Evolutionary conservation across 1,139 yeast species (phyloP).

Genomic region (Taphrina flavorubra): DNA sequence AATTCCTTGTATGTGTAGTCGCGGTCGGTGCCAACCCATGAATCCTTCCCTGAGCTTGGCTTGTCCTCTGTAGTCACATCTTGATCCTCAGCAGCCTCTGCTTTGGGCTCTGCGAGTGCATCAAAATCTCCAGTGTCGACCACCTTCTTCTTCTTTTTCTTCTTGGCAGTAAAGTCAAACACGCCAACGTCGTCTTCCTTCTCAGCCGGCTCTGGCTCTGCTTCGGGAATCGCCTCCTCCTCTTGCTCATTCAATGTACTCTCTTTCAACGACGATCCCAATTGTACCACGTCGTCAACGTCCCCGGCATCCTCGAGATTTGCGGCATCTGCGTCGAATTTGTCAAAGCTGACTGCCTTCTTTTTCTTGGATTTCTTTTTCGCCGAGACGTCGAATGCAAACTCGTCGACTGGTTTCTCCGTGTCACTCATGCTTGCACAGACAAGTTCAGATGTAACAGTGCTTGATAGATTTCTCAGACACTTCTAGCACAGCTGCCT

Average conservation of each 20-base stretch:
- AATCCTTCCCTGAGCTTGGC: conserved; percentile 51
- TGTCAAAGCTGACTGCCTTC: conserved; percentile 47
- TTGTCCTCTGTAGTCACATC: conserved; percentile 50
- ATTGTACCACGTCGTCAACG: conserved; percentile 46
- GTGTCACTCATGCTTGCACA: conserved; percentile 29
- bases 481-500: background rate
- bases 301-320: conserved; percentile 53
- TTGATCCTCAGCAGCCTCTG: conserved; percentile 59
- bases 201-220: conserved; percentile 47
- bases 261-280: conserved; percentile 43
- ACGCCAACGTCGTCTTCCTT: conserved; percentile 54
- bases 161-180: conserved; percentile 56
- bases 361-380: conserved; percentile 71
- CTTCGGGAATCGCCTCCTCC: conserved; percentile 52
- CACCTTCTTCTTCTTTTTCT: conserved; percentile 66
- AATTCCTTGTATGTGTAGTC: conserved; percentile 80
- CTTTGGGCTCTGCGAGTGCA: conserved; percentile 67
- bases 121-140: conserved; percentile 78
- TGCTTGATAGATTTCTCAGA: no score
- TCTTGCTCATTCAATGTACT: conserved; percentile 52
- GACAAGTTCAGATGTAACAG: no score
- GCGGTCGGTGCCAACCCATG: conserved; percentile 51
- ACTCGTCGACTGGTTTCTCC: conserved; percentile 42
- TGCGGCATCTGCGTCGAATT: conserved; percentile 53
- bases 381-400: conserved; percentile 67